phyloP scores from a whole-genome alignment of 129 eudicot species.

The Flaveria trinervia region DNA sequence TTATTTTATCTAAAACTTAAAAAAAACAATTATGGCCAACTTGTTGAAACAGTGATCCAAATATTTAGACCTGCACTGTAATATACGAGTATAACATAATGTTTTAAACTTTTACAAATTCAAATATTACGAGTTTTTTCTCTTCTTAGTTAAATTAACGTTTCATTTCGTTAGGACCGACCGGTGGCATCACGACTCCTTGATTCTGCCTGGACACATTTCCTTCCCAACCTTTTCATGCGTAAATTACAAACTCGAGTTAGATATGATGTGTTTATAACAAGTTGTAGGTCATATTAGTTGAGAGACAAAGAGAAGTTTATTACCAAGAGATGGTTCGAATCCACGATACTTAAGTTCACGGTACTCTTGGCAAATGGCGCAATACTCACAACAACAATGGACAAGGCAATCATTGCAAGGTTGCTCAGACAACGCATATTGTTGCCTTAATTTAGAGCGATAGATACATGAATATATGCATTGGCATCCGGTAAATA shows the following conservation, averaged over 20 bases:
- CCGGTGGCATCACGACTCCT: too few species aligned
- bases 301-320: background rate
- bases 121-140: too few species aligned
- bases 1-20: too few species aligned
- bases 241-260: background rate
- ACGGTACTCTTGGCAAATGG: slow-evolving; percentile 16
- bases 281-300: background rate
- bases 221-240: too few species aligned
- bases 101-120: too few species aligned
- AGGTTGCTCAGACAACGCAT: slow-evolving; percentile 36
- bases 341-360: slow-evolving; percentile 5
- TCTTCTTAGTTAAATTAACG: too few species aligned
- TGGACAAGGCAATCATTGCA: slow-evolving; percentile 52
- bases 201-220: too few species aligned
- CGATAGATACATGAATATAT: slow-evolving; percentile 48
- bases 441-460: slow-evolving; percentile 46
- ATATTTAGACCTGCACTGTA: too few species aligned
- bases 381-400: slow-evolving; percentile 47
- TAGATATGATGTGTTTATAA: background rate
- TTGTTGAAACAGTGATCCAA: too few species aligned
- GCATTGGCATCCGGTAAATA: slow-evolving; percentile 42
- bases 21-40: too few species aligned
- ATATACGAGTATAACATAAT: too few species aligned
- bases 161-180: too few species aligned
- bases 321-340: slow-evolving; percentile 13